Percentiles rank a stretch among this genome's conserved stretches.
Conservation (phyloP, 129 eudicot genomes). For the Flaveria robusta region DNA sequence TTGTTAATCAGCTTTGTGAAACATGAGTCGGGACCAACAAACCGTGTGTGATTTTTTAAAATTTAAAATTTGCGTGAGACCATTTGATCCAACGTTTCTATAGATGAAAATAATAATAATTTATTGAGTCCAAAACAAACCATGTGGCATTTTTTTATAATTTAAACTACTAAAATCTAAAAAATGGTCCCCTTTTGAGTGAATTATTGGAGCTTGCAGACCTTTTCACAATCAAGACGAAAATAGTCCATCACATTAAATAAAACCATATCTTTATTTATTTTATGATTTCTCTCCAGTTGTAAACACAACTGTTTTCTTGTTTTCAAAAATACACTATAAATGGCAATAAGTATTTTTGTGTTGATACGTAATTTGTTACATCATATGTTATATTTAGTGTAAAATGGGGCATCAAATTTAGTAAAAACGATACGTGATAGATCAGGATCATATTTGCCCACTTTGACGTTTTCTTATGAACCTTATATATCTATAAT, state of each 20-base stretch:
- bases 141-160: not conserved
- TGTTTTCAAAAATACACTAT: not conserved
- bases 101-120: not conserved
- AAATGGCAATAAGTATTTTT: not conserved
- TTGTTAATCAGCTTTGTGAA: not conserved
- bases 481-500: not conserved
- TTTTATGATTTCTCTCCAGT: conserved; percentile 8
- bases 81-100: not conserved
- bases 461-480: not conserved
- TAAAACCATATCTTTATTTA: not conserved
- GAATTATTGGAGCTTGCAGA: not conserved
- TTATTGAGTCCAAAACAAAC: not conserved
- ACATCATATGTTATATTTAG: not conserved
- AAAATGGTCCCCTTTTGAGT: conserved; percentile 1
- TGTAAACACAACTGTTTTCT: conserved; percentile 1
- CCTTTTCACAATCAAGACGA: conserved; percentile 19
- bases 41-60: not conserved
- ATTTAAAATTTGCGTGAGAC: not conserved
- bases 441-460: not conserved
- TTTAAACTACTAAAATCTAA: not conserved
- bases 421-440: too few species aligned
- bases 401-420: not conserved
- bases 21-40: not conserved
- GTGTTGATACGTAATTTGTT: not conserved
- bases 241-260: not conserved